Evolutionary conservation across 108 stramenopile species (phyloP).

Genomic region (Fragilaria crotonensis): DNA sequence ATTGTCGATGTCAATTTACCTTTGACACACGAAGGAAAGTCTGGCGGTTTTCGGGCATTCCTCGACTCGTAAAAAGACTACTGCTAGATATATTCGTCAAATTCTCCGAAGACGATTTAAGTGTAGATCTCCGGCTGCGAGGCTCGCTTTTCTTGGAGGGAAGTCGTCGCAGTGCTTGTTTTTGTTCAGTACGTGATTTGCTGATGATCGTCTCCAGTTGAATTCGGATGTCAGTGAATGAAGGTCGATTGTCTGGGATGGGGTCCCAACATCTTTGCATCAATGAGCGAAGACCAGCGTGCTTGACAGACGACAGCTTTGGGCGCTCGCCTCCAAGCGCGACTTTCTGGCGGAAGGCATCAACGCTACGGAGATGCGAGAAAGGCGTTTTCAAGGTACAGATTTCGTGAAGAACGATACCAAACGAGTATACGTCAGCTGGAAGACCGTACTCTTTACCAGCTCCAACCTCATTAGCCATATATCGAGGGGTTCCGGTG

Average conservation of each 20-base stretch:
- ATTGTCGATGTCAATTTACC: too few species aligned
- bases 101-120: too few species aligned
- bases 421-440: conserved; percentile 52
- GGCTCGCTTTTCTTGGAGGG: too few species aligned
- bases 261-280: neutral
- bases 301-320: neutral
- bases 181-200: neutral
- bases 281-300: neutral
- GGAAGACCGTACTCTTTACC: conserved; percentile 19
- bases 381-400: conserved; percentile 42
- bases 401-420: conserved; percentile 47
- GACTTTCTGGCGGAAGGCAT: neutral
- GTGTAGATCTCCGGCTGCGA: too few species aligned
- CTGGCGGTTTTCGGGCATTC: too few species aligned
- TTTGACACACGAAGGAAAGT: too few species aligned
- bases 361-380: neutral
- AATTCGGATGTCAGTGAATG: neutral
- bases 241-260: neutral
- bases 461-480: conserved; percentile 25
- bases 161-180: too few species aligned
- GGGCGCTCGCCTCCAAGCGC: neutral
- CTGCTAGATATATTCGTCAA: too few species aligned
- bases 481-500: conserved; percentile 41
- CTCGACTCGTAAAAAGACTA: too few species aligned
- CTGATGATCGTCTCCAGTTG: neutral